phyloP scores from a whole-genome alignment of 2,329 filamentous ascomycete species.

The Samsoniella hepiali region DNA sequence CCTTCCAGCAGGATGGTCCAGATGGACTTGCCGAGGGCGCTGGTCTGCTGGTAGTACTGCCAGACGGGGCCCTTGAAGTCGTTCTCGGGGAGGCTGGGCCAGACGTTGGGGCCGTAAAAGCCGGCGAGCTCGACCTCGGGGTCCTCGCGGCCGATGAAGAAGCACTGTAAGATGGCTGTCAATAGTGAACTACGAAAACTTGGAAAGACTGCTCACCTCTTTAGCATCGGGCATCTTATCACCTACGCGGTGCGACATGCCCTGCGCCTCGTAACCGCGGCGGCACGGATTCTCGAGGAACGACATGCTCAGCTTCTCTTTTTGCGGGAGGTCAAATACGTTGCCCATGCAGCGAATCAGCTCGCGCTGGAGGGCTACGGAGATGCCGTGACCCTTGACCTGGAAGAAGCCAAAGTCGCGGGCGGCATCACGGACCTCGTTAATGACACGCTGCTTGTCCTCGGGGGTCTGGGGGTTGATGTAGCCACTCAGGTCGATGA shows the following conservation, averaged over 20 bases:
- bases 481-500: no score
- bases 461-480: no score
- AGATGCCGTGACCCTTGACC: slow-evolving; percentile 30
- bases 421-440: slow-evolving; percentile 24
- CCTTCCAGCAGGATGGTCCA: not conserved
- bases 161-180: not conserved
- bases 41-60: not conserved
- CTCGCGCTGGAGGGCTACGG: slow-evolving; percentile 22
- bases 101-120: not conserved
- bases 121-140: not conserved
- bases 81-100: not conserved
- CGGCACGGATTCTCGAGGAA: slow-evolving; percentile 27
- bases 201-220: not conserved
- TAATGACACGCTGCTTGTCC: not conserved
- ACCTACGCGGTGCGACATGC: slow-evolving; percentile 27
- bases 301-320: slow-evolving; percentile 28
- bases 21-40: not conserved
- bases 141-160: not conserved
- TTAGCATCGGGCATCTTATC: slow-evolving; percentile 21
- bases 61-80: not conserved
- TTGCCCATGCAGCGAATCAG: slow-evolving; percentile 21
- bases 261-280: slow-evolving; percentile 28
- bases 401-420: slow-evolving; percentile 32
- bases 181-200: no score
- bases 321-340: slow-evolving; percentile 27